phyloP scores from a whole-genome alignment of 208 protist genomes.

The Leishmania lainsoni region DNA sequence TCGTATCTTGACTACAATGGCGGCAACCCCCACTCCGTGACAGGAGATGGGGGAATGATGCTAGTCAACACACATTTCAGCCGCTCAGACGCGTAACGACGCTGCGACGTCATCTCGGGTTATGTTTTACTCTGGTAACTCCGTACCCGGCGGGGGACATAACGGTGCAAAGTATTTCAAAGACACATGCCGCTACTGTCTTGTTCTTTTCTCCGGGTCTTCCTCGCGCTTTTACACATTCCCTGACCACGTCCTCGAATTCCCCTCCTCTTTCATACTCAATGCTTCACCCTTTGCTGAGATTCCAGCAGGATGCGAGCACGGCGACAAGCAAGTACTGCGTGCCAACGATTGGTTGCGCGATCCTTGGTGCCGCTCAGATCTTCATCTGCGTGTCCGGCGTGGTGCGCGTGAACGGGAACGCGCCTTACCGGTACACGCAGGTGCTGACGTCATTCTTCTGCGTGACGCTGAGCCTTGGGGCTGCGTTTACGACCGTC shows the following conservation, averaged over 20 bases:
- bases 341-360: conserved; percentile 55
- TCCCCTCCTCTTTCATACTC: no score
- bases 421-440: conserved; percentile 52
- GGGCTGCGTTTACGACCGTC: conserved; percentile 68
- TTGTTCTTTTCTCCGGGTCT: no score
- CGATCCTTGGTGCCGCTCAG: conserved; percentile 62
- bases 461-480: conserved; percentile 73
- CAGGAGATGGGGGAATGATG: neutral
- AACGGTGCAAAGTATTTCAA: no score
- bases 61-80: neutral
- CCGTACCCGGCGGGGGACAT: neutral
- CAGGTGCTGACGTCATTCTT: conserved; percentile 71
- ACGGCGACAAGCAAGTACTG: conserved; percentile 53
- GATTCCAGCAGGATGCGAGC: conserved; percentile 55
- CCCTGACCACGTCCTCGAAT: no score
- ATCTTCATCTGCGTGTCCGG: conserved; percentile 53
- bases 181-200: no score
- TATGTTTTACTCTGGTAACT: neutral
- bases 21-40: neutral
- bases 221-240: no score
- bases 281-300: conserved; percentile 13
- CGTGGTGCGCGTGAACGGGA: conserved; percentile 76
- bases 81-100: no score
- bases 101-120: no score
- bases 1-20: conserved; percentile 1